Evolutionary conservation across 164 flowering plant genomes (phyloP).

Genomic region (Nymphaea colorata): DNA sequence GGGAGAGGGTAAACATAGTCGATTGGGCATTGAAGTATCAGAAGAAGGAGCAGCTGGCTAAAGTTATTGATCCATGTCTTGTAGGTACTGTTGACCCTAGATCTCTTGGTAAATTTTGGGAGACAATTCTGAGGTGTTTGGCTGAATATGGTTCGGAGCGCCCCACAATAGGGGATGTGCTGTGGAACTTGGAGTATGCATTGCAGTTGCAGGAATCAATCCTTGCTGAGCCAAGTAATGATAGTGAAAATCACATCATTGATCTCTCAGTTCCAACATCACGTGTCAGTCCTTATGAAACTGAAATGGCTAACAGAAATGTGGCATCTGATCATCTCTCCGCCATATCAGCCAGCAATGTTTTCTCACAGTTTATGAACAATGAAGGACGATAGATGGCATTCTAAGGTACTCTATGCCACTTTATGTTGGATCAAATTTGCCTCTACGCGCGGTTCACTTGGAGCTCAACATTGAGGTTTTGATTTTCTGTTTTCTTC

Average conservation of each 20-base stretch:
- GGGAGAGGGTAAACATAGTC: constrained; percentile 54
- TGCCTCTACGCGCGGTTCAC: too few species aligned
- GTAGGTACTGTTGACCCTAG: constrained; percentile 32
- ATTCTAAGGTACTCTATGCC: too few species aligned
- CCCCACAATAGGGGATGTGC: constrained; percentile 81
- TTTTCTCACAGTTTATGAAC: constrained; percentile 56
- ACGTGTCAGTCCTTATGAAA: constrained; percentile 6
- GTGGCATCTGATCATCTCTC: constrained; percentile 23
- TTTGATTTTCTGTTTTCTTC: too few species aligned
- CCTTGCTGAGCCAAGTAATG: constrained; percentile 12
- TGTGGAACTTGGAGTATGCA: constrained; percentile 77
- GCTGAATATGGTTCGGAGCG: constrained; percentile 52
- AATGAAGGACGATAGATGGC: constrained; percentile 33
- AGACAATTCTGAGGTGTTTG: constrained; percentile 71
- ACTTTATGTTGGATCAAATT: too few species aligned
- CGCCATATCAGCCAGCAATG: constrained; percentile 53
- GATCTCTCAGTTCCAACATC: constrained; percentile 12
- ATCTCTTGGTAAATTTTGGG: constrained; percentile 54
- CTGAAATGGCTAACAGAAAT: constrained; percentile 14
- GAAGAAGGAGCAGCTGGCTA: constrained; percentile 34
- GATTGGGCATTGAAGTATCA: constrained; percentile 61
- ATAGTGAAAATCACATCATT: constrained; percentile 13
- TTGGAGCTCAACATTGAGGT: too few species aligned
- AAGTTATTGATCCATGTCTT: constrained; percentile 45
- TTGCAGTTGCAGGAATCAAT: constrained; percentile 45